Percentiles rank a stretch among this genome's conserved stretches.
Evolutionary conservation across 495 filamentous ascomycete species (phyloP).

Genomic region (Bacidia rubella): DNA sequence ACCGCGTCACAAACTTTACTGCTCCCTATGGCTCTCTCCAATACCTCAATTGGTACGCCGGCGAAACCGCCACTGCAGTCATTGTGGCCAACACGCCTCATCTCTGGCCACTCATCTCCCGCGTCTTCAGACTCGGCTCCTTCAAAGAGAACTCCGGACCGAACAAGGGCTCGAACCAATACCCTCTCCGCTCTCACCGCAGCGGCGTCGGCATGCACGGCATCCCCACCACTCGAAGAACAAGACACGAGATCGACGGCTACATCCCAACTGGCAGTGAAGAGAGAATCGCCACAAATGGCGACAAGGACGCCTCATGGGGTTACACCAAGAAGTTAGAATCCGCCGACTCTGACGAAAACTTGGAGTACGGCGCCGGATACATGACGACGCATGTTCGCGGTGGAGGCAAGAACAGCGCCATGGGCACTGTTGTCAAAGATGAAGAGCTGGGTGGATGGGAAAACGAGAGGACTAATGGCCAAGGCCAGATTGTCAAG

Average conservation of each 20-base stretch:
- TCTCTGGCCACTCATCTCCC: conserved; percentile 45
- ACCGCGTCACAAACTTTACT: conserved; percentile 53
- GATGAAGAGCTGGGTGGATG: background rate
- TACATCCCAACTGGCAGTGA: conserved; percentile 15
- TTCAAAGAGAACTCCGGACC: conserved; percentile 23
- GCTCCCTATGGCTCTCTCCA: conserved; percentile 35
- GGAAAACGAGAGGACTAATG: background rate
- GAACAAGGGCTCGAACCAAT: conserved; percentile 4
- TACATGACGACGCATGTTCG: background rate
- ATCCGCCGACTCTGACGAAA: background rate
- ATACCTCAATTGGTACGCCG: conserved; percentile 56
- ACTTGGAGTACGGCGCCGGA: background rate
- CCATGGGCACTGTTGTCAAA: background rate
- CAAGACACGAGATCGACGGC: conserved; percentile 7
- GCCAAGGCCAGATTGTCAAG: conserved; percentile 9
- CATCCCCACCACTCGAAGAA: background rate
- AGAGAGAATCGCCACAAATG: conserved; percentile 12
- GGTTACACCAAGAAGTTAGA: conserved; percentile 1
- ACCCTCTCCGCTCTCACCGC: conserved; percentile 1
- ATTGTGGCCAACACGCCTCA: conserved; percentile 51
- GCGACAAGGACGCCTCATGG: background rate
- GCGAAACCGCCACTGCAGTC: conserved; percentile 50
- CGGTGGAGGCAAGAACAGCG: background rate
- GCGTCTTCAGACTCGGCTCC: conserved; percentile 35
- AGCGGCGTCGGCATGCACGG: background rate